phyloP scores from a whole-genome alignment of 208 protist species.

The Trypanosoma scelopori region DNA sequence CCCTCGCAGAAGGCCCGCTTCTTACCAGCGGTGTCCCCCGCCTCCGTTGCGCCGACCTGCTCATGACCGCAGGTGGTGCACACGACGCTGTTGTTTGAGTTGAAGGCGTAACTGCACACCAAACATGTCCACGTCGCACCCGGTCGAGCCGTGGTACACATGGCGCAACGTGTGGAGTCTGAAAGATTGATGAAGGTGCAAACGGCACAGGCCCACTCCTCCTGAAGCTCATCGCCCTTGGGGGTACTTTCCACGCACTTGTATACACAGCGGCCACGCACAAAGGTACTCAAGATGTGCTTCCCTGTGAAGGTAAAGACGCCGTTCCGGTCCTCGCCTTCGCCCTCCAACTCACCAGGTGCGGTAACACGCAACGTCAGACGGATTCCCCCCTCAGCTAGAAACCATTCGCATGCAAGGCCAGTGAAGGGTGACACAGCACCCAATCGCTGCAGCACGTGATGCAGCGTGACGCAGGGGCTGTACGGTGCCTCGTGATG shows the following conservation, averaged over 20 bases:
- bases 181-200: conserved; percentile 85
- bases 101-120: conserved; percentile 80
- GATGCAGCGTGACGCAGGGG: conserved; percentile 53
- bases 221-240: conserved; percentile 12
- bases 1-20: conserved; percentile 42
- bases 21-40: background rate
- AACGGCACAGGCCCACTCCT: conserved; percentile 73
- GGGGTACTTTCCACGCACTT: conserved; percentile 30
- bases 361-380: conserved; percentile 13
- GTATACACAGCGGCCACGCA: conserved; percentile 64
- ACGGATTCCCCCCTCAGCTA: background rate
- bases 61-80: conserved; percentile 74
- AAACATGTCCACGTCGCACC: conserved; percentile 73
- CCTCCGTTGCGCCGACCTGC: conserved; percentile 32
- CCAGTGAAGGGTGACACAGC: conserved; percentile 60
- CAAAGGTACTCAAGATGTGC: conserved; percentile 30
- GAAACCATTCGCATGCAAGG: conserved; percentile 27
- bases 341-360: conserved; percentile 31
- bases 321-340: conserved; percentile 50
- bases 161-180: conserved; percentile 69
- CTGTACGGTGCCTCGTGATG: conserved; percentile 53
- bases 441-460: conserved; percentile 46
- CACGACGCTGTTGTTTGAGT: conserved; percentile 40
- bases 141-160: conserved; percentile 72
- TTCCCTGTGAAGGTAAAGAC: conserved; percentile 53